Percentiles rank a stretch among this genome's conserved stretches.
Conservation (phyloP, 2,329 filamentous ascomycete species). For the Diplodia scrobiculata region DNA sequence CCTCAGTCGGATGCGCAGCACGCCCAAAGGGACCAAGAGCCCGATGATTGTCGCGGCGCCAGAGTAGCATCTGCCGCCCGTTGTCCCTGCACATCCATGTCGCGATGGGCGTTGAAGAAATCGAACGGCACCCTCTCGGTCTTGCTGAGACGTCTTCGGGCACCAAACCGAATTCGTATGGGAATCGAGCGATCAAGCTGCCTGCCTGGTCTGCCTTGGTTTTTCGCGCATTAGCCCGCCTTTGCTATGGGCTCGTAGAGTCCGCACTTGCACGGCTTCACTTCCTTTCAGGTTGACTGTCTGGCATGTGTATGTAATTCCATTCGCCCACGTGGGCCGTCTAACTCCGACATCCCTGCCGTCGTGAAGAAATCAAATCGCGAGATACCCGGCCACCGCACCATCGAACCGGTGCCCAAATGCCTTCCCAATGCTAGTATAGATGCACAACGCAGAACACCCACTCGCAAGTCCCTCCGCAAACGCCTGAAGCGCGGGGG, state of each 20-base stretch:
- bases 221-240: conserved; percentile 16
- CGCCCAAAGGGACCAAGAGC: not conserved
- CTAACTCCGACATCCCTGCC: not conserved
- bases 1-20: not conserved
- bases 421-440: conserved; percentile 18
- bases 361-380: conserved; percentile 22
- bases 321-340: conserved; percentile 23
- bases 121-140: conserved; percentile 10
- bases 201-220: conserved; percentile 26
- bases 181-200: conserved; percentile 25
- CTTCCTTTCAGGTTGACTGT: conserved; percentile 13
- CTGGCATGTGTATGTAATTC: conserved; percentile 4
- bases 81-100: not conserved
- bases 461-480: not conserved
- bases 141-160: conserved; percentile 7
- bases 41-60: conserved; percentile 7
- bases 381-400: conserved; percentile 1
- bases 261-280: conserved; percentile 16
- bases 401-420: not conserved
- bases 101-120: conserved; percentile 17
- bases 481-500: conserved; percentile 16
- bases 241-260: conserved; percentile 2
- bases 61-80: conserved; percentile 2
- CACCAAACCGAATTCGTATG: conserved; percentile 14
- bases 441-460: conserved; percentile 8